Base-by-base conservation (phyloP, 2,329 filamentous ascomycete species). In the Cercospora sojina region DNA sequence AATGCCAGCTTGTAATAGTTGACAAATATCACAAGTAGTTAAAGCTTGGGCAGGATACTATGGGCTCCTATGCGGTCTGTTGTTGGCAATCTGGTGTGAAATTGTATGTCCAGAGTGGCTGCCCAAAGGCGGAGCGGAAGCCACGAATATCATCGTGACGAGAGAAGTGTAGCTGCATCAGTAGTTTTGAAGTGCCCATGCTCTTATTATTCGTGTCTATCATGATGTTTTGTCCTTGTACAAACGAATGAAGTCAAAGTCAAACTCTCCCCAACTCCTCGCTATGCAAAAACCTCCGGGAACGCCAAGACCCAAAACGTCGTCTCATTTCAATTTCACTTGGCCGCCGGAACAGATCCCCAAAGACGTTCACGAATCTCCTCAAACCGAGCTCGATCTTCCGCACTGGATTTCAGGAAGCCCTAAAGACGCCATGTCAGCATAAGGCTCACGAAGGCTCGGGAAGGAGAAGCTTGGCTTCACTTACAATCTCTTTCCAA, bases 401-500 rank as follows among this genome's bases (percentile, higher is more conserved):
- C 43, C 10, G 43, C 43, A 47, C 9, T 47, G 43, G 43, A 47
- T 47, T 47, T 47, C n/a, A 47, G 43, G 43, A 47, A 47, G 43
- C 43, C 43, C 43, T 47, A 6, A 20, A 47, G 20, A 47, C 10
- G 8, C 18, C 8, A 47, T 47, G 43, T 47, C 8, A 47, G 43
- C 18, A 47, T 13, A 10, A 5, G 18, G 10, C 38, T 5, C 38
- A 43, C 38, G 6, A 43, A 18, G 5, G 8, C 3, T 10, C 38
- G 38, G 38, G 5, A n/a, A 18, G 16, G 16, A 43, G 16, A 18
- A 18, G 16, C 7, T 5, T 43, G 38, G 25, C 10, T 66, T 60
- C 51, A 77, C 67, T 59, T 77, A 78, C 74, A 23, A 71, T 74
- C 38, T 71, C 64, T 68, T 76, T 79, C 79, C 80, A 82, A 8